Evolutionary conservation across 805 yeast genomes (phyloP), one percentile per base, ranked within the genome.

Genomic region (Metschnikowia kunwiensis): DNA sequence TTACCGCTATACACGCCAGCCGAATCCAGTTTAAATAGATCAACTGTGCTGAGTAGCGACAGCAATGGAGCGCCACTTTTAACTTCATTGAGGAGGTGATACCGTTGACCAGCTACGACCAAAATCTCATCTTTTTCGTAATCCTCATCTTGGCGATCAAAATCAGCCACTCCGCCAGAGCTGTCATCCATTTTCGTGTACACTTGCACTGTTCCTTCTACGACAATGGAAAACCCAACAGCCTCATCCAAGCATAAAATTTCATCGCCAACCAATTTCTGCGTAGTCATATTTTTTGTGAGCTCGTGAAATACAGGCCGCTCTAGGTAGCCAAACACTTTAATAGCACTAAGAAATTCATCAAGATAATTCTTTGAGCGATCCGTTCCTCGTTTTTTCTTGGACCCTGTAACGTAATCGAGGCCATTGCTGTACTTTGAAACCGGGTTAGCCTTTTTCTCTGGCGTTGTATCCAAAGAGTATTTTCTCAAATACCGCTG

Each of bases 271-370:
- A 80, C 80, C 24, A 91, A 57, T 42, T 85, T 82, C 54, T 86
- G 87, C 1, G 97, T 91, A 36, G 86, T 86, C 86, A 91, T 87
- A 43, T 83, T 83, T 54, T 85, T 82, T 3, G 97, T 89, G 49
- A 91, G 72, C 52, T 89, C 97, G 54, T 89, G 94, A 58, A 91
- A 89, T 1, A 91, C 96, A 2, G 86, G 83, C 43, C 82, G 74
- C 47, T 91, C 97, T 32, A 91, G 68, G 58, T 91, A 91, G 2
- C 97, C 97, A 65, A 91, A 93, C 5, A 93, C 83, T 60, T 87
- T 88, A 46, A 93, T 86, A 3, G 96, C 97, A 33, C 86, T 76
- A 30, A 91, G 63, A 51, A 91, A 91, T 56, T 89, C 95, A 57
- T 91, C 96, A 34, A 91, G 64, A 53, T 87, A 89, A 30, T 85